These are phyloP conservation scores for Claviceps sorghi DNA, from an alignment of 2,329 filamentous ascomycete species.

Conservation along the genomic window DNA sequence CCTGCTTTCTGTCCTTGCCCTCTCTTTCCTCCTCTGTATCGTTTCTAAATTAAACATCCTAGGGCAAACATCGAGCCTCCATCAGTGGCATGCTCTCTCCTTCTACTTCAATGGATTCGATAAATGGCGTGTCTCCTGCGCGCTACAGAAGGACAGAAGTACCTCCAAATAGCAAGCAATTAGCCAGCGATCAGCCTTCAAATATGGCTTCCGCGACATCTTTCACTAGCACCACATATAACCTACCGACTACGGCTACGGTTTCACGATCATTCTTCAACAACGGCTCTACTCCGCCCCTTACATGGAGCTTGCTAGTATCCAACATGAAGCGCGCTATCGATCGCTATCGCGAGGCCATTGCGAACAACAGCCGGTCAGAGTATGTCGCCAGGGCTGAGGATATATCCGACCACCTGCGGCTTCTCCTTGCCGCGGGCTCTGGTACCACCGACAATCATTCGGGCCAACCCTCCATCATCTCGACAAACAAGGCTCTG, in stretches of 20 bases:
- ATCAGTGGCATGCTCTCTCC: slow-evolving; percentile 62
- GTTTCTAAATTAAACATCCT: neutral
- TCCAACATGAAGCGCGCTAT: slow-evolving; percentile 87
- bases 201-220: slow-evolving; percentile 46
- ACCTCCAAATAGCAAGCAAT: slow-evolving; percentile 26
- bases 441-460: slow-evolving; percentile 98
- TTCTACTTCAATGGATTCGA: slow-evolving; percentile 81
- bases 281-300: slow-evolving; percentile 61
- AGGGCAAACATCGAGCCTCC: slow-evolving; percentile 52
- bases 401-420: slow-evolving; percentile 92
- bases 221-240: slow-evolving; percentile 44
- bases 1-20: too few species aligned
- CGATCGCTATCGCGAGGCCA: slow-evolving; percentile 79
- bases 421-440: slow-evolving; percentile 82
- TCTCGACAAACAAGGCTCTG: slow-evolving; percentile 90
- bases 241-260: slow-evolving; percentile 40
- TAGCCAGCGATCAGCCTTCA: slow-evolving; percentile 28
- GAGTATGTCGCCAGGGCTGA: slow-evolving; percentile 93
- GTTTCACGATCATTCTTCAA: slow-evolving; percentile 81
- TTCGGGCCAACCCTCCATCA: slow-evolving; percentile 97
- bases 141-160: slow-evolving; percentile 43
- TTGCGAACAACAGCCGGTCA: slow-evolving; percentile 66
- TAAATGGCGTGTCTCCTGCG: slow-evolving; percentile 53
- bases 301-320: slow-evolving; percentile 82
- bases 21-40: neutral